A percentile compares a stretch with the other conserved stretches of the same genome.
Evolutionary conservation across 2,329 filamentous ascomycete species (phyloP).

Genomic region (Penicillium sp.): DNA sequence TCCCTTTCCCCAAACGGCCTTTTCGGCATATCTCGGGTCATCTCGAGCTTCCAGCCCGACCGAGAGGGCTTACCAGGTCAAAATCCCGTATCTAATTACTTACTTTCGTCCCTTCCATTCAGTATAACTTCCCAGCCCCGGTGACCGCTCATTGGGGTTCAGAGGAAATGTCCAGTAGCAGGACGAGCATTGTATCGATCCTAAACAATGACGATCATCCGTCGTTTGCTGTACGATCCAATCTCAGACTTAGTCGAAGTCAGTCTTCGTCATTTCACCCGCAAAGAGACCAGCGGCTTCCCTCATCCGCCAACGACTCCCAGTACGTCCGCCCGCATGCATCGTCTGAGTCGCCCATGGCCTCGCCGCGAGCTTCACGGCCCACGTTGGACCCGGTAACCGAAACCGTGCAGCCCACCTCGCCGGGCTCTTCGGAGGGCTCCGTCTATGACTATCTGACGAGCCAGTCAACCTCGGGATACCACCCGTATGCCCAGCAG

Average conservation of each 20-base stretch:
- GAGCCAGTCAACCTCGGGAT: slow-evolving; percentile 20
- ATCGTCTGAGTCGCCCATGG: slow-evolving; percentile 26
- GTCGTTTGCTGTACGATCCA: slow-evolving; percentile 44
- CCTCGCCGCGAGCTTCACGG: slow-evolving; percentile 26
- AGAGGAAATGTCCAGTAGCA: slow-evolving; percentile 33
- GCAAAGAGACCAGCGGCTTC: slow-evolving; percentile 21
- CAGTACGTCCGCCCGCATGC: slow-evolving; percentile 17
- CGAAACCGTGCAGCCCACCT: slow-evolving; percentile 27
- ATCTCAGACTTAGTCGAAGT: slow-evolving; percentile 21
- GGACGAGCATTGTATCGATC: slow-evolving; percentile 43
- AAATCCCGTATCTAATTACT: slow-evolving; percentile 5
- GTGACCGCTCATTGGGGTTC: slow-evolving; percentile 14
- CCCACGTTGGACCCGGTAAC: slow-evolving; percentile 26
- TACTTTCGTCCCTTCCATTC: slow-evolving; percentile 7
- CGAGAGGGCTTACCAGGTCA: not conserved
- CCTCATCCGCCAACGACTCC: slow-evolving; percentile 16
- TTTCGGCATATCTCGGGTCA: not conserved
- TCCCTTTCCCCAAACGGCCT: not conserved
- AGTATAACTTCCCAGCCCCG: slow-evolving; percentile 21
- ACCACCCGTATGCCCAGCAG: slow-evolving; percentile 29
- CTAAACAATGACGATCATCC: slow-evolving; percentile 50
- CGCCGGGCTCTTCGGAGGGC: slow-evolving; percentile 34
- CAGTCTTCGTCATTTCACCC: slow-evolving; percentile 24
- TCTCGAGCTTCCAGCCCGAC: slow-evolving; percentile 2
- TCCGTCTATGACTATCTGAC: slow-evolving; percentile 32